Percentiles rank a stretch among this genome's conserved stretches.
Conservation (phyloP, 1,284 basidiomycete genomes). For the Irpex sp. region DNA sequence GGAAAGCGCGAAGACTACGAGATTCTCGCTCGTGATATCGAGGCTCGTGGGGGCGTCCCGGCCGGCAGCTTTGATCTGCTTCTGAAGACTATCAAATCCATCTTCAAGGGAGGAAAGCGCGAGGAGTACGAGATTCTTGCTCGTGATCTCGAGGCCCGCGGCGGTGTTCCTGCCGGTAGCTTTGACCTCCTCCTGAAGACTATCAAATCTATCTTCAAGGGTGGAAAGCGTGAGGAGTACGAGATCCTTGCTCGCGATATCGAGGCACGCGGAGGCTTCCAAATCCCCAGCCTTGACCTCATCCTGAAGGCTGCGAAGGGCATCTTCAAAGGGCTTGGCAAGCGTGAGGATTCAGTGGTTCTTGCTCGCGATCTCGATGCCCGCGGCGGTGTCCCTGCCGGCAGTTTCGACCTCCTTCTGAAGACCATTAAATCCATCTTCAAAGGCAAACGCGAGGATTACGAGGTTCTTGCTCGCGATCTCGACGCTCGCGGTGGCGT, state of each 20-base stretch:
- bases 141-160: not conserved
- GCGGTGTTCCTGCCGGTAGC: not conserved
- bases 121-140: not conserved
- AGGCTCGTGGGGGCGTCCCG: not conserved
- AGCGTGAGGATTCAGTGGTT: not conserved
- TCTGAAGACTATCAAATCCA: not conserved
- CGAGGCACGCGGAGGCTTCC: not conserved
- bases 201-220: not conserved
- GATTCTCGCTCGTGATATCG: not conserved
- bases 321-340: not conserved
- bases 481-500: not conserved
- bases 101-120: not conserved
- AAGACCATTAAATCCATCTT: not conserved
- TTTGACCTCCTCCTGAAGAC: not conserved
- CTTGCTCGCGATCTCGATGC: not conserved
- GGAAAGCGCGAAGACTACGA: not conserved
- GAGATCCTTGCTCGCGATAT: not conserved
- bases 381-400: not conserved
- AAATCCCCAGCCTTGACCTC: not conserved
- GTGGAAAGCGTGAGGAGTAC: not conserved
- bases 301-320: not conserved
- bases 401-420: not conserved
- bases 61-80: not conserved
- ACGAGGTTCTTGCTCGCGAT: not conserved
- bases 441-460: not conserved